phyloP scores from a whole-genome alignment of 441 rosid genomes.

The Arabidopsis lyrata region DNA sequence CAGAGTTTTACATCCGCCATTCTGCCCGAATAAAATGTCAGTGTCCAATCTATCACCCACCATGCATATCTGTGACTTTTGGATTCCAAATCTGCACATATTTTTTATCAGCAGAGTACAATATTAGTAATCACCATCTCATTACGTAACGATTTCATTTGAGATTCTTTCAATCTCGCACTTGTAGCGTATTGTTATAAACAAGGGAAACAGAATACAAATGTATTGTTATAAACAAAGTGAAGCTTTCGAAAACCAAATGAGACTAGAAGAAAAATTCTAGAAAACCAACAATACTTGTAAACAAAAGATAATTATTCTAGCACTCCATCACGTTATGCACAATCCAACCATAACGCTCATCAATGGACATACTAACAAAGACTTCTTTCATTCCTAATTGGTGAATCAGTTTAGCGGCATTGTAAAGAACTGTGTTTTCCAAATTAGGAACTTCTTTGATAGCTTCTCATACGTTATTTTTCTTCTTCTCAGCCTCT shows the following conservation, averaged over 20 bases:
- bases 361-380: neutral
- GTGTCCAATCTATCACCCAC: conserved; percentile 86
- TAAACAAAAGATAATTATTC: no score
- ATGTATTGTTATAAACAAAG: no score
- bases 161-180: neutral
- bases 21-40: conserved; percentile 76
- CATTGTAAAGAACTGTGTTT: neutral
- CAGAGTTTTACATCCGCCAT: conserved; percentile 81
- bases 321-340: no score
- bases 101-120: neutral
- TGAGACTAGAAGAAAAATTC: no score
- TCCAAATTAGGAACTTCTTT: neutral
- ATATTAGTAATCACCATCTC: conserved; percentile 22
- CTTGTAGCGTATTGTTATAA: neutral
- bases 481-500: neutral
- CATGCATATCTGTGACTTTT: conserved; percentile 84
- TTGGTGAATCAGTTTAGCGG: neutral
- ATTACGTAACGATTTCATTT: neutral
- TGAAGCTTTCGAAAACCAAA: no score
- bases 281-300: no score
- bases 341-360: neutral
- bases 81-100: conserved; percentile 70
- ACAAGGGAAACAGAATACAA: conserved; percentile 12
- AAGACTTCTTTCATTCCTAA: neutral
- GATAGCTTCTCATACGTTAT: neutral